Percentiles rank a stretch among this genome's conserved stretches.
These are phyloP conservation scores for Bipolaris gigantea DNA, from an alignment of 2,329 filamentous ascomycete genomes.

Conservation along the genomic window DNA sequence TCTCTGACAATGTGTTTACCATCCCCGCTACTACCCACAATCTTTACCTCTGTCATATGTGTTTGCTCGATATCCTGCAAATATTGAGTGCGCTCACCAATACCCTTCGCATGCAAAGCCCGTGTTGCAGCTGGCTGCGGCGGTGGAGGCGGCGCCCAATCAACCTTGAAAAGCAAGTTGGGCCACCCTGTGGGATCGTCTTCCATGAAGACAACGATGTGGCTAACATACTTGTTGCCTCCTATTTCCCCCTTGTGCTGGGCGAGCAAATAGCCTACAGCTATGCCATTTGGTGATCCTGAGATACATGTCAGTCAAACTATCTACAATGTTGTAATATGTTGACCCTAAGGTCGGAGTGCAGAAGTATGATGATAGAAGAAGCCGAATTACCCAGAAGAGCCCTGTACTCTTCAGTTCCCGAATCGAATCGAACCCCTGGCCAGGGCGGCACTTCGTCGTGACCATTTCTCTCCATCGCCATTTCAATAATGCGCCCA, in stretches of 20 bases:
- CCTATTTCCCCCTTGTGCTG: slow-evolving; percentile 4
- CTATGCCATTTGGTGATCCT: slow-evolving; percentile 5
- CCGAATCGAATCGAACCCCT: not conserved
- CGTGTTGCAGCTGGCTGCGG: not conserved
- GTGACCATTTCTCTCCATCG: not conserved
- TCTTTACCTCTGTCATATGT: not conserved
- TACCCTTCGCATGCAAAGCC: too few species aligned
- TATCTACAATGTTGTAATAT: not conserved
- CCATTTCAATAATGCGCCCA: not conserved
- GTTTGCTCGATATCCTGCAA: not conserved
- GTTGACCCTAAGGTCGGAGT: not conserved
- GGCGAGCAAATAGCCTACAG: slow-evolving; percentile 1
- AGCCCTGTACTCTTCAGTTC: not conserved
- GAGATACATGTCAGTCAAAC: not conserved
- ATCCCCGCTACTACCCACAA: slow-evolving; percentile 1
- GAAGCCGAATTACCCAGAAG: not conserved
- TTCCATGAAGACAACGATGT: not conserved
- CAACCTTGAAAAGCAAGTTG: not conserved
- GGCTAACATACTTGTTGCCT: not conserved
- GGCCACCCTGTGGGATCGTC: not conserved
- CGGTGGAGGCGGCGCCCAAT: not conserved
- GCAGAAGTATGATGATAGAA: not conserved
- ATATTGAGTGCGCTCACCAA: too few species aligned
- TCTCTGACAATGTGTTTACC: slow-evolving; percentile 8
- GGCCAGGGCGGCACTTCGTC: not conserved